A percentile compares a stretch with the other conserved stretches of the same genome.
These are phyloP conservation scores for Phaeomoniella chlamydospora DNA, from an alignment of 2,329 filamentous ascomycete genomes.

Conservation along the genomic window DNA sequence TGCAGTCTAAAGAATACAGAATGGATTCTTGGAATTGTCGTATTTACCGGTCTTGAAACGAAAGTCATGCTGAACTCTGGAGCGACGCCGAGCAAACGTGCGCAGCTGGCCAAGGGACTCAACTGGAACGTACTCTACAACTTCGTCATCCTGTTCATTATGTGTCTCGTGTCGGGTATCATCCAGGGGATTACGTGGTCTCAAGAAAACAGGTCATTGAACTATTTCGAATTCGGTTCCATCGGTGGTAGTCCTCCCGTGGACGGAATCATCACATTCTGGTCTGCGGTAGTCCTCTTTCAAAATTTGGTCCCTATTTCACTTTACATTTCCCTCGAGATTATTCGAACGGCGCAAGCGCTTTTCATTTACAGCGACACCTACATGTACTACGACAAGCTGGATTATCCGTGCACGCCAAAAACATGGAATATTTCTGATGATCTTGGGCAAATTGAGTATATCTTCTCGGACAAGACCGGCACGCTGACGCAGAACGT, in stretches of 20 bases:
- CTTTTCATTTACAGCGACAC: conserved; percentile 96
- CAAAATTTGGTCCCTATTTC: conserved; percentile 99
- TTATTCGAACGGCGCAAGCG: conserved; percentile 82
- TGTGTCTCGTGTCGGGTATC: conserved; percentile 78
- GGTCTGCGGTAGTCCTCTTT: conserved; percentile 85
- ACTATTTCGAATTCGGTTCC: conserved; percentile 75
- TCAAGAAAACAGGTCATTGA: conserved; percentile 51
- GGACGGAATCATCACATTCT: conserved; percentile 92
- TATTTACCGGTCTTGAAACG: conserved; percentile 90
- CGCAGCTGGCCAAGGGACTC: conserved; percentile 78
- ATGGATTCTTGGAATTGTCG: conserved; percentile 82
- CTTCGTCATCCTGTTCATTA: conserved; percentile 73
- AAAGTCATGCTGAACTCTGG: conserved; percentile 99
- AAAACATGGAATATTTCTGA: conserved; percentile 99
- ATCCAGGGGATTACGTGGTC: conserved; percentile 75
- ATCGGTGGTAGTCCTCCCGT: conserved; percentile 61
- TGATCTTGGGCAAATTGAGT: conserved; percentile 94
- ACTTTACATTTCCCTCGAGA: conserved; percentile 92
- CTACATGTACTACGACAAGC: conserved; percentile 90
- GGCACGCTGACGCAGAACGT: conserved; percentile 83
- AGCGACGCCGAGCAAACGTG: conserved; percentile 84
- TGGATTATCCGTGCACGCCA: conserved; percentile 89
- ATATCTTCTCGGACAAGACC: conserved; percentile 95
- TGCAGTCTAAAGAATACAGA: conserved; percentile 92
- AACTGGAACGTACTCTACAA: conserved; percentile 98